Base-by-base conservation (phyloP, 2,329 filamentous ascomycete genomes). In the Lojkania enalia region DNA sequence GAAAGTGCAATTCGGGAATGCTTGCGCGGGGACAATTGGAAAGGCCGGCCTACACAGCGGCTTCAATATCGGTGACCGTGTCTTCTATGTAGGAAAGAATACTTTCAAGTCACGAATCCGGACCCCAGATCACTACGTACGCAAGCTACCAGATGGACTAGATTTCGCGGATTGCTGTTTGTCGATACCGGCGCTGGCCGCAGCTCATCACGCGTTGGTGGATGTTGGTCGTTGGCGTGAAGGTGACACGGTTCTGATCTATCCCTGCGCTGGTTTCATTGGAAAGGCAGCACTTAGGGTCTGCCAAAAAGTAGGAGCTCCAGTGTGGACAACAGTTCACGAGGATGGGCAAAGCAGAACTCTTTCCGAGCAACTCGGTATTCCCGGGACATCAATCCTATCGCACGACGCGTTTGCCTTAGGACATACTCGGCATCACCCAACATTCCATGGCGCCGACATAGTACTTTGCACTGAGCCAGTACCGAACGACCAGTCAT, bases 221-320 rank as follows among this genome's bases (percentile, higher is more conserved):
- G n/a, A n/a, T n/a, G n/a, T n/a, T n/a, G n/a, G n/a, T n/a, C n/a
- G n/a, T n/a, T n/a, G n/a, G n/a, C 35, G 40, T 2, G 39, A 44
- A 15, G 67, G 62, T 7, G 58, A 71, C 32, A 57, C 42, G 1
- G 43, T 61, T 5, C 47, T 65, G 3, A 56, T 65, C 14, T 58
- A 63, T 35, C 27, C 55, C 3, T 61, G 51, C 3, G 42, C 58
- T 42, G 55, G 60, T 16, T 51, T 49, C 13, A 35, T 56, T 12
- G 58, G 58, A 13, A 50, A 58, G 38, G 43, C 51, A 48, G 29
- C 15, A 19, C 2, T 12, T 49, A 4, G 59, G 52, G 0, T 51
- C 46, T 1, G 52, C n/a, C n/a, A n/a, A n/a, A n/a, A 52, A 16
- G 36, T 62, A 7, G 54, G 48, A 23, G 52, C 42, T 2, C 61